Evolutionary conservation across 768 basidiomycete genomes (phyloP).

Genomic region (Mycena rebaudengoi): DNA sequence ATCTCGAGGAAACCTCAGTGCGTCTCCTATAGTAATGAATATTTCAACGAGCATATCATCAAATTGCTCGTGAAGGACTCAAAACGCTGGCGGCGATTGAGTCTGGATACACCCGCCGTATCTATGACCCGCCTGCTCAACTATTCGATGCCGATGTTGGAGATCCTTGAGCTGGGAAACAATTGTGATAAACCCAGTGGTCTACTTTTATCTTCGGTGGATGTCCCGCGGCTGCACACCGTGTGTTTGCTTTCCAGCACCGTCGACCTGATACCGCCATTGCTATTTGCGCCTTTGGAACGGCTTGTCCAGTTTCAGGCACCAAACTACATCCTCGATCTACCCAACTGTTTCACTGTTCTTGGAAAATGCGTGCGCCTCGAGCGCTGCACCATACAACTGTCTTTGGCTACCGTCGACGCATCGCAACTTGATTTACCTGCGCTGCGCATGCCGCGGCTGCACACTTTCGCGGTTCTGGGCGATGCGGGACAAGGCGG

Average conservation of each 20-base stretch:
- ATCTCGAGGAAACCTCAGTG: not conserved
- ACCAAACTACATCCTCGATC: not conserved
- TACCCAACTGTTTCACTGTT: not conserved
- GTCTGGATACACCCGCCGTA: conserved; percentile 21
- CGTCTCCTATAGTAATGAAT: conserved; percentile 10
- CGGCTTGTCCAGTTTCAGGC: conserved; percentile 10
- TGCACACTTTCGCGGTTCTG: conserved; percentile 1
- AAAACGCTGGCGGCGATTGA: conserved; percentile 28
- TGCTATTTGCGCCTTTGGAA: conserved; percentile 6
- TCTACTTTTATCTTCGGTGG: conserved; percentile 10
- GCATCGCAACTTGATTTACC: not conserved
- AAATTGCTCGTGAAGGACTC: conserved; percentile 16
- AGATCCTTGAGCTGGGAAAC: conserved; percentile 34
- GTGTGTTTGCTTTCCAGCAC: conserved; percentile 2
- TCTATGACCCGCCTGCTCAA: conserved; percentile 19
- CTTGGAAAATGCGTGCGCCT: conserved; percentile 21
- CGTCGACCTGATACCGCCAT: not conserved
- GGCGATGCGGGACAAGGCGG: not conserved
- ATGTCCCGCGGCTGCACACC: conserved; percentile 13
- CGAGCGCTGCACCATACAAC: conserved; percentile 2
- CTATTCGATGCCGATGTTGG: conserved; percentile 22
- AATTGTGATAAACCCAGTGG: not conserved
- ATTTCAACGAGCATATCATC: conserved; percentile 28
- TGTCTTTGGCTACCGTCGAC: not conserved
- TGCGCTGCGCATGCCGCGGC: conserved; percentile 2